phyloP scores from a whole-genome alignment of 768 basidiomycete genomes.

The Tremella mesenterica region DNA sequence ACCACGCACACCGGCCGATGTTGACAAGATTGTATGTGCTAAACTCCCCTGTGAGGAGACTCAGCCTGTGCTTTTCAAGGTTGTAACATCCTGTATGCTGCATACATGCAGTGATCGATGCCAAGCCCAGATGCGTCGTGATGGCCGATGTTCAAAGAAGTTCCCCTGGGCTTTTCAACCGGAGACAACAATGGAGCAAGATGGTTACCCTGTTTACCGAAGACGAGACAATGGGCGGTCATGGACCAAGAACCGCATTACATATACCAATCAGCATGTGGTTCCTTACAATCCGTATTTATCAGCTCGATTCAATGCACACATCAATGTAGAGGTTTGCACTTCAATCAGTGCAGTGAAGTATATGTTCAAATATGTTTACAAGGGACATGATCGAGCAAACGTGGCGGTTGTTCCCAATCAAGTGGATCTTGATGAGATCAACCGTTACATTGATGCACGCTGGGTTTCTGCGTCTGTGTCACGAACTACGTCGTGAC shows the following conservation, averaged over 20 bases:
- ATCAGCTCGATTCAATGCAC: constrained; percentile 46
- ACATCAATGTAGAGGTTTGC: constrained; percentile 52
- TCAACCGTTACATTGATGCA: too few relatives aligned
- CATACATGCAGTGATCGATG: constrained; percentile 50
- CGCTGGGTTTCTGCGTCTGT: too few relatives aligned
- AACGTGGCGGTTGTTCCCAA: too few relatives aligned
- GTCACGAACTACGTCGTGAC: too few relatives aligned
- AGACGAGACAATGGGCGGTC: constrained; percentile 44
- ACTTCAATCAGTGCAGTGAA: constrained; percentile 47
- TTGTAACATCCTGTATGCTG: constrained; percentile 49
- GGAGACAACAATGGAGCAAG: constrained; percentile 44
- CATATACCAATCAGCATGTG: constrained; percentile 47
- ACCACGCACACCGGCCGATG: background rate
- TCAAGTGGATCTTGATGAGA: too few relatives aligned
- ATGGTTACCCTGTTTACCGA: constrained; percentile 48
- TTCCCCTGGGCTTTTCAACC: constrained; percentile 48
- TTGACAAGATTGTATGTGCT: background rate
- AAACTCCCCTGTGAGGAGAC: constrained; percentile 1
- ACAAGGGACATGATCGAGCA: constrained; percentile 50
- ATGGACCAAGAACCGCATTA: constrained; percentile 20
- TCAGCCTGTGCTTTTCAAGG: constrained; percentile 47
- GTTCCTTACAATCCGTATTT: constrained; percentile 48
- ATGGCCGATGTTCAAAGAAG: constrained; percentile 48
- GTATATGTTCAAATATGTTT: constrained; percentile 52
- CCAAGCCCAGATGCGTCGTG: constrained; percentile 45